phyloP scores from a whole-genome alignment of 2,329 filamentous ascomycete species.

The Pestalotiopsis sp. region DNA sequence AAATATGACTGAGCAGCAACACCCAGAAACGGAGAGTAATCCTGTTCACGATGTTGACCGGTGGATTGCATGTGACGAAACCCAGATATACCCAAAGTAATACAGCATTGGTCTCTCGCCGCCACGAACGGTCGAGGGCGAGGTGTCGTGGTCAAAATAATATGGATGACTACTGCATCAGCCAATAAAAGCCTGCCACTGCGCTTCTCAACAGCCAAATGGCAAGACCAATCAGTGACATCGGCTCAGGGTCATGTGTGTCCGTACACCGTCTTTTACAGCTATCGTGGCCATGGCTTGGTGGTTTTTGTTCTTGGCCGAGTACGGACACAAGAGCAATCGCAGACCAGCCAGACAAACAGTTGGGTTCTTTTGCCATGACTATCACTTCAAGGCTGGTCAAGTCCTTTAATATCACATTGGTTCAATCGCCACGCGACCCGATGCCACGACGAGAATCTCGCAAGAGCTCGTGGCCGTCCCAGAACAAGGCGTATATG shows the following conservation, averaged over 20 bases:
- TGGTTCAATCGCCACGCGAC: background rate
- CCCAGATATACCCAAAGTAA: background rate
- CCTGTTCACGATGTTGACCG: background rate
- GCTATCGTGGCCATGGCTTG: slow-evolving; percentile 1
- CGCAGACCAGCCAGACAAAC: background rate
- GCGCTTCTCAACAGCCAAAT: background rate
- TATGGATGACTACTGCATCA: background rate
- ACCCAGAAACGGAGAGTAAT: too few species aligned
- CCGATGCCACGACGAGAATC: background rate
- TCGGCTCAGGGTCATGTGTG: background rate
- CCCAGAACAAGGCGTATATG: background rate
- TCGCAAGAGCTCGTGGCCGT: background rate
- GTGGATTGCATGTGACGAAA: background rate
- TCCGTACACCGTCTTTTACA: slow-evolving; percentile 4
- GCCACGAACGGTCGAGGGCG: background rate
- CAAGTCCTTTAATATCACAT: background rate
- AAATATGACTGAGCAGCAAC: too few species aligned
- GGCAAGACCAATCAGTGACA: background rate
- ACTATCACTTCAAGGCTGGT: background rate
- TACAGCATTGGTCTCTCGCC: background rate
- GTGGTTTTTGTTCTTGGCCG: background rate
- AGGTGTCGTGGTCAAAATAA: background rate
- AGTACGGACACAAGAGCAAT: background rate
- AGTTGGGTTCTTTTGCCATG: background rate
- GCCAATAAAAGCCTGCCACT: background rate